Conservation (phyloP, 345 rosid species). For the Salix suchowensis region DNA sequence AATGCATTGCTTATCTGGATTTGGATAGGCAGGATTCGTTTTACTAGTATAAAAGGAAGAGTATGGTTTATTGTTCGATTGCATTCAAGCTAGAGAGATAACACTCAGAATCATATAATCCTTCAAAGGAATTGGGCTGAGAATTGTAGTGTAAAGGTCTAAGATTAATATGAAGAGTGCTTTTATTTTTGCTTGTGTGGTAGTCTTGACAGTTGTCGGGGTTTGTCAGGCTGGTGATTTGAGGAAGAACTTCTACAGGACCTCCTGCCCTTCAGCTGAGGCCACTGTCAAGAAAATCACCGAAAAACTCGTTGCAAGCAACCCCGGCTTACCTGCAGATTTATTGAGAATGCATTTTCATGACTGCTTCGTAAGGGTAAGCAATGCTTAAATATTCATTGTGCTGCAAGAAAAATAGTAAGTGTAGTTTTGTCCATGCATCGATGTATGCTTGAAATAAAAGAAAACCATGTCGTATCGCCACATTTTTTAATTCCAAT, state of each 20-base stretch:
- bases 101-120: too few relatives aligned
- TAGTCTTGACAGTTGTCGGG: not conserved
- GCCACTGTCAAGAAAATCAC: not conserved
- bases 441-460: too few relatives aligned
- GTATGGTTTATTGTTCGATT: not conserved
- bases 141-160: too few relatives aligned
- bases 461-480: too few relatives aligned
- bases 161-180: too few relatives aligned
- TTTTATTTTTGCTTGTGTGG: not conserved
- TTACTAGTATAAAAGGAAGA: not conserved
- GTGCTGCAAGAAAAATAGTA: not conserved
- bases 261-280: not conserved
- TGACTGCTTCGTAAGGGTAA: not conserved
- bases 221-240: not conserved
- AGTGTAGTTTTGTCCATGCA: too few relatives aligned
- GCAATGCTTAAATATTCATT: not conserved
- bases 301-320: not conserved
- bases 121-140: not conserved
- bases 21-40: not conserved
- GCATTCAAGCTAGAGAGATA: not conserved
- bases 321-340: not conserved
- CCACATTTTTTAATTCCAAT: not conserved
- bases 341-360: not conserved
- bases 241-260: not conserved
- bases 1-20: too few relatives aligned